Percentiles rank a stretch among this genome's conserved stretches.
Evolutionary conservation across 2,329 filamentous ascomycete species (phyloP).

Genomic region (Dothideomycetidae sp.): DNA sequence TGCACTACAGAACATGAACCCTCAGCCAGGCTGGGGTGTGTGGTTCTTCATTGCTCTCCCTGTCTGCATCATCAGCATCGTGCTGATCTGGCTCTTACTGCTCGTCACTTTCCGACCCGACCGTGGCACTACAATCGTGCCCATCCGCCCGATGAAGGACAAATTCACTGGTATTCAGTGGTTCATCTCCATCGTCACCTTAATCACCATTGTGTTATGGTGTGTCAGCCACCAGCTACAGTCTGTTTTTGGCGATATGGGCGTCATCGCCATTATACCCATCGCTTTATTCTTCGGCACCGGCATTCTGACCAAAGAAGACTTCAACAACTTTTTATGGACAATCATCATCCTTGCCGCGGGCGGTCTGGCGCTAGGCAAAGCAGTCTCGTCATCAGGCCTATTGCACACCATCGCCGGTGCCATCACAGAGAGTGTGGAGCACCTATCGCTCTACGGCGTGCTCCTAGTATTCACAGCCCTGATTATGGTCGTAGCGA

Average conservation of each 20-base stretch:
- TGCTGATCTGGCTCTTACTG: conserved; percentile 79
- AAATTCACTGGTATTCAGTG: conserved; percentile 78
- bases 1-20: conserved; percentile 87
- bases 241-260: conserved; percentile 87
- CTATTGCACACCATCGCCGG: conserved; percentile 77
- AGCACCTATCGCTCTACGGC: conserved; percentile 69
- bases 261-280: conserved; percentile 90
- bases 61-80: conserved; percentile 75
- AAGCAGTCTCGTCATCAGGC: conserved; percentile 85
- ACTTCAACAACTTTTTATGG: conserved; percentile 99
- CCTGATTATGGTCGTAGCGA: conserved; percentile 82
- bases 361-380: conserved; percentile 80
- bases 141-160: conserved; percentile 81
- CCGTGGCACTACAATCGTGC: conserved; percentile 73
- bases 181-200: conserved; percentile 75
- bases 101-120: conserved; percentile 75
- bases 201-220: conserved; percentile 80
- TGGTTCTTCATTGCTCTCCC: conserved; percentile 97
- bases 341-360: conserved; percentile 98
- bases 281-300: conserved; percentile 93
- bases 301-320: conserved; percentile 91
- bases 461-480: conserved; percentile 73
- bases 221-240: conserved; percentile 85
- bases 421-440: conserved; percentile 57
- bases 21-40: conserved; percentile 77